Base-by-base conservation (phyloP, 140 eudicot species). In the Ambrosia hybrid region DNA sequence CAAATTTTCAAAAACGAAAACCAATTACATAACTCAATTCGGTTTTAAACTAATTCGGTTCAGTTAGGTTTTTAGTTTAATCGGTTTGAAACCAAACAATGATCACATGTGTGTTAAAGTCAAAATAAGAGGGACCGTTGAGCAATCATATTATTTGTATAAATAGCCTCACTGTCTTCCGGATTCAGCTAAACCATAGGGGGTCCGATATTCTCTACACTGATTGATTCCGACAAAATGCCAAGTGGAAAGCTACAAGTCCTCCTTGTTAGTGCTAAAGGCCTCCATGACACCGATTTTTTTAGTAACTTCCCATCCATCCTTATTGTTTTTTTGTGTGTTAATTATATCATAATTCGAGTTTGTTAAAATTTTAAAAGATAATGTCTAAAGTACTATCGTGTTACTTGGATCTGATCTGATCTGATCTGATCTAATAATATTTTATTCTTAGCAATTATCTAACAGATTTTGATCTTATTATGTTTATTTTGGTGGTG, bases 281-380 rank as follows among this genome's bases (percentile, higher is more conserved):
- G 95, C 67, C 95, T 89, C 52, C 84, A 84, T 33, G 84, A 87
- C 90, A 21, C 94, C 38, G 96, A 89, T 76, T 83, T 82, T 53
- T 88, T 84, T 4, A 53, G 96, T 89, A 87, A 78, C 89, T 79
- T 60, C 7, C 8, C 46, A 41, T 41, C 46, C 46, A 3, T 41
- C 1, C 1, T 41, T 41, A 16, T 0, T 45, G 8, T 61, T 66
- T 70, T 51, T 41, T 8, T 59, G 11, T 37, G 3, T 3, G 9
- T 48, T 0, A 8, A 48, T 48, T 61, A 26, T 14, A 21, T n/a
- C 0, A 39, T 62, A 46, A 64, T 75, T 30, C 83, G 9, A 34
- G 41, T 15, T 30, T 34, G 43, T 51, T 30, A 13, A 37, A 72
- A 9, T 21, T 21, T 34, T 15, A 15, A 15, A 53, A 14, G n/a